These are phyloP conservation scores for Fistulinella prunicolor DNA, from an alignment of 768 basidiomycete genomes.

Conservation along the genomic window DNA sequence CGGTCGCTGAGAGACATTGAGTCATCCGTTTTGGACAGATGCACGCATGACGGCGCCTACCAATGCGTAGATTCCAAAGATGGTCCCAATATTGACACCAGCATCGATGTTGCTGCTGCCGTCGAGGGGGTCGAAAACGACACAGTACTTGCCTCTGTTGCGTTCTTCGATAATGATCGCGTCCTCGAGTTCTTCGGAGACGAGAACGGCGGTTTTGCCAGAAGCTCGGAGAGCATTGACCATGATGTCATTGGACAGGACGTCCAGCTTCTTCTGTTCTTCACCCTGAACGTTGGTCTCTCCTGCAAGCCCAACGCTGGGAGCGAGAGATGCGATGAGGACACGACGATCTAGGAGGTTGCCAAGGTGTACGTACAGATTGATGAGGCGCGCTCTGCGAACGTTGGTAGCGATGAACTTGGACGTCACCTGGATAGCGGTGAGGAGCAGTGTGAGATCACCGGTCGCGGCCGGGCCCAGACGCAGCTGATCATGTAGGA, in stretches of 20 bases:
- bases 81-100: constrained; percentile 96
- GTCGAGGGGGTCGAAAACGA: constrained; percentile 97
- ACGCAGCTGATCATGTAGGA: constrained; percentile 80
- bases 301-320: constrained; percentile 93
- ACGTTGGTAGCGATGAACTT: constrained; percentile 99
- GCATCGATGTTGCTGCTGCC: constrained; percentile 97
- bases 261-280: constrained; percentile 98
- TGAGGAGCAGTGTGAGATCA: constrained; percentile 91
- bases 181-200: constrained; percentile 93
- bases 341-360: background rate
- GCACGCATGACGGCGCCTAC: constrained; percentile 46
- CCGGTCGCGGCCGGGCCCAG: constrained; percentile 84
- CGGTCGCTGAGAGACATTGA: constrained; percentile 46
- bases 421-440: constrained; percentile 93
- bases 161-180: constrained; percentile 85
- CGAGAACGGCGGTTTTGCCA: constrained; percentile 95
- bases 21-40: background rate
- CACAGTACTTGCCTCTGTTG: constrained; percentile 87
- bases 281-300: constrained; percentile 97
- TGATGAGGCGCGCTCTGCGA: constrained; percentile 94
- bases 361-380: constrained; percentile 61
- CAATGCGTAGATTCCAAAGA: constrained; percentile 94
- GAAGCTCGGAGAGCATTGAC: constrained; percentile 93
- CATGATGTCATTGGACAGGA: constrained; percentile 99
- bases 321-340: constrained; percentile 5